These are phyloP conservation scores for Colletotrichum sp. DNA, from an alignment of 2,329 filamentous ascomycete species.

Conservation along the genomic window DNA sequence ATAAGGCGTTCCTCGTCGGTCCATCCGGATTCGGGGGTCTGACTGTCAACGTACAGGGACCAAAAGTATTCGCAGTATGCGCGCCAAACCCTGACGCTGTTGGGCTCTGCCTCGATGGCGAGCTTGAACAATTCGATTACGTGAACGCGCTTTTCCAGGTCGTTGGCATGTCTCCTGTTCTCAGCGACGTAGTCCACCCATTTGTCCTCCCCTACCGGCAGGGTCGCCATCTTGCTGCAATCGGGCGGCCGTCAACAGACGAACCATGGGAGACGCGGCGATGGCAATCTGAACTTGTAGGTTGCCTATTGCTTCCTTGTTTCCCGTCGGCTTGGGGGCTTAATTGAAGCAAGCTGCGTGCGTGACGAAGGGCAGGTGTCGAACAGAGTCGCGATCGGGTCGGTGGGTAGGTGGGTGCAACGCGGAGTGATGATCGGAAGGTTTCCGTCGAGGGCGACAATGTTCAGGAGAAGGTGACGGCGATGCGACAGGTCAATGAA, in stretches of 20 bases:
- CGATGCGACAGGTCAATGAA: not conserved
- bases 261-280: conserved; percentile 12
- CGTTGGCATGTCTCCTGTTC: conserved; percentile 62
- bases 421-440: not conserved
- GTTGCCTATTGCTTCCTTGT: not conserved
- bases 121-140: conserved; percentile 76
- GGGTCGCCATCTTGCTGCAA: conserved; percentile 45
- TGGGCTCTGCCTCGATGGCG: conserved; percentile 74
- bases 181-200: conserved; percentile 83
- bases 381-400: not conserved
- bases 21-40: conserved; percentile 61
- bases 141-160: conserved; percentile 71
- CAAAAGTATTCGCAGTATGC: conserved; percentile 81
- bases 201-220: conserved; percentile 74
- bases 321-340: not conserved
- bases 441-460: not conserved
- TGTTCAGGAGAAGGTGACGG: not conserved
- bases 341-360: not conserved
- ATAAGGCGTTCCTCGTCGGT: conserved; percentile 72
- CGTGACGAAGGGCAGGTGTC: not conserved
- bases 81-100: conserved; percentile 76
- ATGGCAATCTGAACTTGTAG: not conserved
- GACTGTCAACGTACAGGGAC: conserved; percentile 70
- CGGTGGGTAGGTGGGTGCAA: not conserved
- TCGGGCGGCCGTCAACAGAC: conserved; percentile 18